Evolutionary conservation across 1,139 yeast genomes (phyloP), one percentile per base, ranked within the genome.

Genomic region (Suhomyces chickasaworum): DNA sequence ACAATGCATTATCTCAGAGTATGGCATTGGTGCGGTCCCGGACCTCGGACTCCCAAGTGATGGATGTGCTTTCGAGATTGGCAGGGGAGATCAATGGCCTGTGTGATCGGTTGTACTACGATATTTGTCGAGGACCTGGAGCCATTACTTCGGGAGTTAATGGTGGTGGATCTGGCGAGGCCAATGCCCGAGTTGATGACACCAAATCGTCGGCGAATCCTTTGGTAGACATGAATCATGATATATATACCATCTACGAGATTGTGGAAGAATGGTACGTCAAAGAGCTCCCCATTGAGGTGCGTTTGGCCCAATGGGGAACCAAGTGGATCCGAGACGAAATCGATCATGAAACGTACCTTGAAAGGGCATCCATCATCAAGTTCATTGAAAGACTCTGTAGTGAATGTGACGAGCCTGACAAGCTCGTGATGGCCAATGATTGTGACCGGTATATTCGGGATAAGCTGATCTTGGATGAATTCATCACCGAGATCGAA

Each of bases 401-500:
- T 37, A 42, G 27, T 5, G 54, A 47, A n/a, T 47, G 51, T n/a
- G 47, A 45, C 17, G 54, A 49, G 22, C 43, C 47, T 10, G 58
- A 54, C 30, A 45, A 43, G 27, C 51, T 48, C 20, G 34, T 43
- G 15, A 42, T 54, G 23, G 59, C 58, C 9, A 46, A 43, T 25
- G 52, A 45, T 22, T 55, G 59, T 33, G 59, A 55, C 37, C 44
- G 52, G 30, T 55, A 55, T 22, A 54, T 55, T 13, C 40, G 53
- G n/a, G 57, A 52, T 36, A 45, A 53, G 45, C 55, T 53, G 51
- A 52, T 51, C 22, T 51, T 55, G 49, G 59, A 55, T 21, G 58
- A 54, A 43, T 55, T 55, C 38, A 53, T 53, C 29, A 54, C 54
- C 20, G 59, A 55, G 41, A 54, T 55, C 16, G 58, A 54, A 47